phyloP scores from a whole-genome alignment of 2,329 filamentous ascomycete species.

The Fusarium sp. region DNA sequence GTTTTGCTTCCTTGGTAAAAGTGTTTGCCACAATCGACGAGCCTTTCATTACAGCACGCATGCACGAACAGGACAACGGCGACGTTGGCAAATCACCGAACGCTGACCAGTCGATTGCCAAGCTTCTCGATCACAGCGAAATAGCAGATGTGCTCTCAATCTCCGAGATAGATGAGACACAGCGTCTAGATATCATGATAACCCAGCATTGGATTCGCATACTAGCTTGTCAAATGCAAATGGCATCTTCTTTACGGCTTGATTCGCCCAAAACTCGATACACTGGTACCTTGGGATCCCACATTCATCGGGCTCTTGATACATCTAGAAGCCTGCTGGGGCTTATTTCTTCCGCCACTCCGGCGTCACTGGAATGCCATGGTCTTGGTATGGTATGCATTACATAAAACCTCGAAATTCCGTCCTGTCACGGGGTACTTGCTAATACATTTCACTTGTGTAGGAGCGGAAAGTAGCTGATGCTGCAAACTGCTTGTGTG shows the following conservation, averaged over 20 bases:
- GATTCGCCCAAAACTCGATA: neutral
- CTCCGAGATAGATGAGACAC: constrained; percentile 38
- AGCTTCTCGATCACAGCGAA: neutral
- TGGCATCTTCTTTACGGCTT: neutral
- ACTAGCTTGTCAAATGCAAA: constrained; percentile 37
- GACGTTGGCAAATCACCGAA: neutral
- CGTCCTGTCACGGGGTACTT: neutral
- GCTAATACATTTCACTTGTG: neutral
- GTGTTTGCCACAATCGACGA: constrained; percentile 39
- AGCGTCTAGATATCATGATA: constrained; percentile 38
- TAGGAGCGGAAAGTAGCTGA: constrained; percentile 44
- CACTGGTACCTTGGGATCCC: neutral
- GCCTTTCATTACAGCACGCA: constrained; percentile 14
- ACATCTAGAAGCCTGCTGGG: constrained; percentile 33
- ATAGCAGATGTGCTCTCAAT: constrained; percentile 4
- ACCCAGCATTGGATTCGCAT: constrained; percentile 42
- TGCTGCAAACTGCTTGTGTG: constrained; percentile 41
- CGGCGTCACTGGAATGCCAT: constrained; percentile 33
- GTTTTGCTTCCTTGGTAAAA: constrained; percentile 37
- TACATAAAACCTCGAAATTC: neutral
- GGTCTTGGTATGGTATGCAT: constrained; percentile 43
- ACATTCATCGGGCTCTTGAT: constrained; percentile 15
- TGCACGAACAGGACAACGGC: neutral
- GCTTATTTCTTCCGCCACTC: constrained; percentile 26
- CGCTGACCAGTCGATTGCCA: neutral